Conservation (phyloP, 192 early-diverging fungal genomes). For the Coemansia asiatica region DNA sequence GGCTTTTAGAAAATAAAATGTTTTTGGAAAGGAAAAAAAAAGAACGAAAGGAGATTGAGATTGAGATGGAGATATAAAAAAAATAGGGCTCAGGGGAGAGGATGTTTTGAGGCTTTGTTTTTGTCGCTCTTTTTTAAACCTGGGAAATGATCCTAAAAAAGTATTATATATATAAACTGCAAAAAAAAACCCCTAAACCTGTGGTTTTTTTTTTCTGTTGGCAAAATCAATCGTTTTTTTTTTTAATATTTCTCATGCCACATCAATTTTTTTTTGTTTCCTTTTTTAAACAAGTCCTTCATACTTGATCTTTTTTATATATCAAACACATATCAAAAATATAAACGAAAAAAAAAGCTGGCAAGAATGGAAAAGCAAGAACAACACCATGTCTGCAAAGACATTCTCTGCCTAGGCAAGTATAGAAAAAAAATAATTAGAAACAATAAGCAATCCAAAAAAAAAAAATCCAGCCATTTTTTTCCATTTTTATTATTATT, state of each 20-base stretch:
- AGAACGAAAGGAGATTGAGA: background rate
- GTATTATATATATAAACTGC: background rate
- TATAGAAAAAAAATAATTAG: background rate
- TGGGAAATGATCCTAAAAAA: too few species aligned
- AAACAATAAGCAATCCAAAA: background rate
- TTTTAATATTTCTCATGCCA: background rate
- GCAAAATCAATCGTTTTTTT: background rate
- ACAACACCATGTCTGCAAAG: slow-evolving; percentile 3
- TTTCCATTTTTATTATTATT: background rate
- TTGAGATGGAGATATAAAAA: too few species aligned
- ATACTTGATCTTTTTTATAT: background rate
- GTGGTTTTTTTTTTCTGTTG: background rate
- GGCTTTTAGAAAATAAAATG: background rate
- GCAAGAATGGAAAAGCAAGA: background rate
- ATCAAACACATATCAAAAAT: background rate
- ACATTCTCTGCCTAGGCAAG: slow-evolving; percentile 14
- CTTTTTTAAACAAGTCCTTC: too few species aligned
- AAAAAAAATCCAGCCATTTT: background rate
- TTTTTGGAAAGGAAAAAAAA: background rate
- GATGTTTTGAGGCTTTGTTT: background rate
- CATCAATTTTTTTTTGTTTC: background rate
- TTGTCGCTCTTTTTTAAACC: background rate
- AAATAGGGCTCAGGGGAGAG: too few species aligned
- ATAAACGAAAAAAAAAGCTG: background rate
- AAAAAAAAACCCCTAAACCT: background rate